Base-by-base conservation (phyloP, 2,329 filamentous ascomycete genomes). In the Aureobasidium lini region DNA sequence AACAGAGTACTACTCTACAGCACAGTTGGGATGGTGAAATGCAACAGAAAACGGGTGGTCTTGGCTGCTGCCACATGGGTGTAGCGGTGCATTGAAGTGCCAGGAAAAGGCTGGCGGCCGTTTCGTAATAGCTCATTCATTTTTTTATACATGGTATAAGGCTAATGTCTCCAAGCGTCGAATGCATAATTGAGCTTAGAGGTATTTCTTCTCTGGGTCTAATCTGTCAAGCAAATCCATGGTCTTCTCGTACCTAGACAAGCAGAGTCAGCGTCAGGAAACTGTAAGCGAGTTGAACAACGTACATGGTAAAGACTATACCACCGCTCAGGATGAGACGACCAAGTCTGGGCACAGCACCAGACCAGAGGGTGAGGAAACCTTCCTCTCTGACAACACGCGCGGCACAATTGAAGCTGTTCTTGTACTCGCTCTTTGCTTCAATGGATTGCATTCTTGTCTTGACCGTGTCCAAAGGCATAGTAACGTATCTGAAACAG, bases 371-470 rank as follows among this genome's bases (percentile, higher is more conserved):
- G 0, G 92, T 96, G 42, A 93, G 72, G 11, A 97, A 59, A 2
- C 94, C 93, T 75, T 99, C 94, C 57, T 96, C 85, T 74, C 85
- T 89, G 72, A 94, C 88, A 65, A 99, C 95, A 68, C 86, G 81
- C 10, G 82, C 80, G 0, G 88, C 92, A 72, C 94, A 99, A 49
- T 85, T 82, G 65, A 95, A 82, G 67, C 87, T 94, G 75, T 95
- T 96, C 70, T 88, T 91, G 71, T 99, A 99, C 62, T 87, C 76
- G 44, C 76, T 78, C 63, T 82, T 83, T 36, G 93, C 90, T 73
- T 96, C 90, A 62, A 96, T 87, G 65, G 90, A 95, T 81, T 99
- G 94, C 94, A 99, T 99, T 63, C 82, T 77, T 50, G 94, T 99
- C 83, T 99, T 99, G 72, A 99, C 83, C 0, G 93, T 97, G 73